Conservation (phyloP, 768 basidiomycete genomes). For the Lentinula sp. region DNA sequence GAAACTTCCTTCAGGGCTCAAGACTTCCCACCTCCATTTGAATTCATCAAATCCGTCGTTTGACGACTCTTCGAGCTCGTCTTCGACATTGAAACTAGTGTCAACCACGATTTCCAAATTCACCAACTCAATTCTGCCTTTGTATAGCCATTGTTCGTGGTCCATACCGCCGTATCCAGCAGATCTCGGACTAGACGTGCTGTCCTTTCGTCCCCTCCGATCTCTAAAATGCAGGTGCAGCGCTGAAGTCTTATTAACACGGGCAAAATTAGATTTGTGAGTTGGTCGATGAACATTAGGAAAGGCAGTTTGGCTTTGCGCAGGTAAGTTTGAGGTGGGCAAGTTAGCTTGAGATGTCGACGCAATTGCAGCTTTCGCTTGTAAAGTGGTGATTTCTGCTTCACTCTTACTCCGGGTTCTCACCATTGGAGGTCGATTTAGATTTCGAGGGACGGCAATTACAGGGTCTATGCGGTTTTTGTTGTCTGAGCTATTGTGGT, state of each 20-base stretch:
- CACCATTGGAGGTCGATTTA: constrained; percentile 23
- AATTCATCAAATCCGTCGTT: background rate
- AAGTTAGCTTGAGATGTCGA: background rate
- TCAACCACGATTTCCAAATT: constrained; percentile 71
- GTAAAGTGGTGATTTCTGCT: constrained; percentile 36
- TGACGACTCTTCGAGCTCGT: background rate
- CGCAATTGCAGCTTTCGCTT: constrained; percentile 4
- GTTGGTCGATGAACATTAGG: background rate
- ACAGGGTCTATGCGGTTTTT: background rate
- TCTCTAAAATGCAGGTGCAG: background rate
- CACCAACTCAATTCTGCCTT: constrained; percentile 61
- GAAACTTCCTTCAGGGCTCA: constrained; percentile 76
- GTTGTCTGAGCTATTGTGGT: background rate
- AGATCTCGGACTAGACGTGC: background rate
- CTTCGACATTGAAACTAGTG: constrained; percentile 5
- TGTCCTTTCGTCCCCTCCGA: background rate
- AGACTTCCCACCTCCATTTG: constrained; percentile 51
- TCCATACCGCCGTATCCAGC: background rate
- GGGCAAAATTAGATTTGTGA: background rate
- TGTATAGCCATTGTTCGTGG: constrained; percentile 72
- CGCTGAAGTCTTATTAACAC: background rate
- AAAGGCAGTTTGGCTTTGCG: background rate
- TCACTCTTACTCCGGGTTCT: constrained; percentile 58
- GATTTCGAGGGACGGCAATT: background rate
- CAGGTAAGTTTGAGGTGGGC: background rate